A percentile compares a stretch with the other conserved stretches of the same genome.
Conservation (phyloP, 352 stramenopile species). For the Poterioochromonas sp. region DNA sequence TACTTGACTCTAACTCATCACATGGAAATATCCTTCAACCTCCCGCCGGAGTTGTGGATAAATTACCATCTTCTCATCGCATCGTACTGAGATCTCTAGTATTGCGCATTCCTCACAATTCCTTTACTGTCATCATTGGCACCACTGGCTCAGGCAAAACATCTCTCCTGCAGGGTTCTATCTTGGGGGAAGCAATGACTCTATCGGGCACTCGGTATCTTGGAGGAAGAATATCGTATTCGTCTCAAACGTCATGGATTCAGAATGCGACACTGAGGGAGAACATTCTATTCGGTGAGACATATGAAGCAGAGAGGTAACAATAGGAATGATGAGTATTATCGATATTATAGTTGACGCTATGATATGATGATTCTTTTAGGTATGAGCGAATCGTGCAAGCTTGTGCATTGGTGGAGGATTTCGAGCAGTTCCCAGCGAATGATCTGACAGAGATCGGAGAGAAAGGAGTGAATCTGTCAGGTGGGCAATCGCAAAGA, state of each 20-base stretch:
- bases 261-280: conserved; percentile 61
- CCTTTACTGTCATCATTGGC: conserved; percentile 34
- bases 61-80: too few relatives aligned
- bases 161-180: neutral
- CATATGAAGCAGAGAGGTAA: conserved; percentile 55
- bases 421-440: conserved; percentile 65
- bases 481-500: conserved; percentile 83
- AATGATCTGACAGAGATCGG: conserved; percentile 93
- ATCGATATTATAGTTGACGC: neutral
- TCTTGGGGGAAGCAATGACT: neutral
- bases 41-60: too few relatives aligned
- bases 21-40: neutral
- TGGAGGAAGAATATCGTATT: conserved; percentile 78
- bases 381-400: conserved; percentile 57
- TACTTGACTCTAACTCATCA: neutral
- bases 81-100: too few relatives aligned
- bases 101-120: conserved; percentile 56
- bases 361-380: neutral
- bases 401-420: conserved; percentile 61
- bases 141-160: neutral
- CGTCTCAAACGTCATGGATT: conserved; percentile 67
- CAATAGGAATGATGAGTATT: conserved; percentile 16
- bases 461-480: conserved; percentile 94
- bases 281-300: conserved; percentile 61
- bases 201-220: conserved; percentile 37